A percentile compares a stretch with the other conserved stretches of the same genome.
Evolutionary conservation across 2,329 filamentous ascomycete genomes (phyloP).

Genomic region (Fusarium sp.): DNA sequence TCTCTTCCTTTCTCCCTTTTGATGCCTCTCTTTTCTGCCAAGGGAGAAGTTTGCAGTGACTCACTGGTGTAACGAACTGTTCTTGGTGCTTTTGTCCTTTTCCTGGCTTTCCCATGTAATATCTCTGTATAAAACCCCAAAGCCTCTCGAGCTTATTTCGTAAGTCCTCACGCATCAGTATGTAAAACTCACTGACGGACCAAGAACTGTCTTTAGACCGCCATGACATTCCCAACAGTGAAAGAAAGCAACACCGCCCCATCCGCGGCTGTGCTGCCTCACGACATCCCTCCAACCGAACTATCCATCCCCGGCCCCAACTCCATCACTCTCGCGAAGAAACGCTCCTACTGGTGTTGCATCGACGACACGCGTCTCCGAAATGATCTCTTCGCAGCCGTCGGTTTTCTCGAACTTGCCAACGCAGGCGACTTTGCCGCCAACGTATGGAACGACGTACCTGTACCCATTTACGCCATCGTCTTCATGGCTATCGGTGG

Average conservation of each 20-base stretch:
- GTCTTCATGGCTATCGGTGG: conserved; percentile 67
- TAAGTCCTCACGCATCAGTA: neutral
- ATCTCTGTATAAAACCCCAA: neutral
- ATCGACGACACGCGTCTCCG: conserved; percentile 37
- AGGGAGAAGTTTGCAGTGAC: neutral
- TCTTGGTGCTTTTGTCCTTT: neutral
- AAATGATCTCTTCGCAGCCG: conserved; percentile 49
- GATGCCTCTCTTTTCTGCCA: neutral
- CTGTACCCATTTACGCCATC: conserved; percentile 61
- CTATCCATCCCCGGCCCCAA: conserved; percentile 25
- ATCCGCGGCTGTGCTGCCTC: neutral
- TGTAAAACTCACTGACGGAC: rapidly evolving
- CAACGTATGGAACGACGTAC: conserved; percentile 67
- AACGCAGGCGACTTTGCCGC: conserved; percentile 69
- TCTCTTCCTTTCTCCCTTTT: neutral
- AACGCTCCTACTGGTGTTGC: conserved; percentile 12
- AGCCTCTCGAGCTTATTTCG: neutral
- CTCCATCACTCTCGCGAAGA: conserved; percentile 30
- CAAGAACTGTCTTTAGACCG: too few species aligned
- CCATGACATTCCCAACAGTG: neutral
- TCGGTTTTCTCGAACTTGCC: conserved; percentile 66
- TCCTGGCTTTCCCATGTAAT: conserved; percentile 2
- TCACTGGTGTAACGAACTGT: neutral
- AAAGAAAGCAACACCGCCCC: neutral
- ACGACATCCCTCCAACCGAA: neutral